phyloP scores from a whole-genome alignment of 2,329 filamentous ascomycete genomes.

The Fusarium subtropicale region DNA sequence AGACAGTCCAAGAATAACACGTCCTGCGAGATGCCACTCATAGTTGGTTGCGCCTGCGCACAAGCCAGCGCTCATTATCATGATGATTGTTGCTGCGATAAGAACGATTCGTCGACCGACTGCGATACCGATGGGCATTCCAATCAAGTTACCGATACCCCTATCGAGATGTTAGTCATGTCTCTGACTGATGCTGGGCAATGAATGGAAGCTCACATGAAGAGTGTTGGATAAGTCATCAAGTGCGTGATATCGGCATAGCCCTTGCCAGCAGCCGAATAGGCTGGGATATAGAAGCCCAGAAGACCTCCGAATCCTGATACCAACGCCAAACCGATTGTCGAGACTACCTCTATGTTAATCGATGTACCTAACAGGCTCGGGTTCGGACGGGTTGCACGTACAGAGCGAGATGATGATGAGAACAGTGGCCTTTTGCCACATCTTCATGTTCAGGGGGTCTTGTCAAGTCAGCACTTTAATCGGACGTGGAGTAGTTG shows the following conservation, averaged over 20 bases:
- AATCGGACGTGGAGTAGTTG: not conserved
- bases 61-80: conserved; percentile 37
- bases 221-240: conserved; percentile 24
- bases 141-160: conserved; percentile 42
- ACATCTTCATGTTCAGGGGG: conserved; percentile 42
- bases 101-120: conserved; percentile 41
- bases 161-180: not conserved
- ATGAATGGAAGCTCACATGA: not conserved
- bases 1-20: conserved; percentile 32
- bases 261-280: conserved; percentile 13
- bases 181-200: accelerated
- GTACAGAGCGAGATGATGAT: conserved; percentile 37
- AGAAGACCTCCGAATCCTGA: conserved; percentile 23
- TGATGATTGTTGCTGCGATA: conserved; percentile 35
- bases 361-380: not conserved
- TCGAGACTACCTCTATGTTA: conserved; percentile 12
- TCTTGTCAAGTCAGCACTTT: conserved; percentile 22
- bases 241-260: conserved; percentile 25
- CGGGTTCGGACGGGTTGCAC: not conserved
- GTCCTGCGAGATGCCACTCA: conserved; percentile 39
- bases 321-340: conserved; percentile 16
- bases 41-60: conserved; percentile 37
- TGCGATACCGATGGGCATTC: conserved; percentile 40
- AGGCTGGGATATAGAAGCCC: conserved; percentile 20
- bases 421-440: conserved; percentile 37